These are phyloP conservation scores for Neofusicoccum umdonicola DNA, from an alignment of 2,329 filamentous ascomycete species.

Conservation along the genomic window DNA sequence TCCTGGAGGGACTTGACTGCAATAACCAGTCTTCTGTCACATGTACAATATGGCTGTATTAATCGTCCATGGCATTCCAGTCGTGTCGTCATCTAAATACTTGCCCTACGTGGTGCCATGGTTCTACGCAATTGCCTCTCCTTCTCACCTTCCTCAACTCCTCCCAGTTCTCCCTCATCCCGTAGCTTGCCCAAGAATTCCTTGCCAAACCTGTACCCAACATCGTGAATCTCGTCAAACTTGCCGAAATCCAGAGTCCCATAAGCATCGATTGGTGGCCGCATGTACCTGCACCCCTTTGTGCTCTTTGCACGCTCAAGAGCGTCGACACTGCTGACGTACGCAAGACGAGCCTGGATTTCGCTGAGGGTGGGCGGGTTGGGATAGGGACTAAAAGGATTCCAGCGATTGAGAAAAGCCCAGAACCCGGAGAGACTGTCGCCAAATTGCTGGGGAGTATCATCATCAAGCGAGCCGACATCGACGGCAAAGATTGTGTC, in stretches of 20 bases:
- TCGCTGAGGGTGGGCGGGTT: constrained; percentile 94
- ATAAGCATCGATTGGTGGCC: constrained; percentile 88
- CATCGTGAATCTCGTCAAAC: constrained; percentile 92
- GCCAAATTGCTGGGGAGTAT: constrained; percentile 87
- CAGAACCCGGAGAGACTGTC: constrained; percentile 94
- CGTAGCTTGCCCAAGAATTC: constrained; percentile 74
- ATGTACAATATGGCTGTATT: no score
- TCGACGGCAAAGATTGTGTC: constrained; percentile 95
- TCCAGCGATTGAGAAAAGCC: constrained; percentile 95
- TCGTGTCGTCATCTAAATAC: constrained; percentile 33
- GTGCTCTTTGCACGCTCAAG: constrained; percentile 89
- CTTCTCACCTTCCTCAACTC: constrained; percentile 51
- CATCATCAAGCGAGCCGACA: constrained; percentile 87
- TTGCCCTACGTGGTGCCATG: constrained; percentile 51
- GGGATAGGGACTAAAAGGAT: constrained; percentile 81
- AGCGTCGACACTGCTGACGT: constrained; percentile 92
- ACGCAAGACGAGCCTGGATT: constrained; percentile 91
- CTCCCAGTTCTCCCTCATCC: constrained; percentile 71
- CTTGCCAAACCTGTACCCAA: constrained; percentile 84
- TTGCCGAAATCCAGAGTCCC: constrained; percentile 95
- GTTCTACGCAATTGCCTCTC: constrained; percentile 51
- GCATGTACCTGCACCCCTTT: constrained; percentile 92
- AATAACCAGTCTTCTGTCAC: no score
- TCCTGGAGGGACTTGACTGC: no score
- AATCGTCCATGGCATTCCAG: no score